Percentiles rank a stretch among this genome's conserved stretches.
Conservation (phyloP, 441 rosid species). For the Breynia disticha region DNA sequence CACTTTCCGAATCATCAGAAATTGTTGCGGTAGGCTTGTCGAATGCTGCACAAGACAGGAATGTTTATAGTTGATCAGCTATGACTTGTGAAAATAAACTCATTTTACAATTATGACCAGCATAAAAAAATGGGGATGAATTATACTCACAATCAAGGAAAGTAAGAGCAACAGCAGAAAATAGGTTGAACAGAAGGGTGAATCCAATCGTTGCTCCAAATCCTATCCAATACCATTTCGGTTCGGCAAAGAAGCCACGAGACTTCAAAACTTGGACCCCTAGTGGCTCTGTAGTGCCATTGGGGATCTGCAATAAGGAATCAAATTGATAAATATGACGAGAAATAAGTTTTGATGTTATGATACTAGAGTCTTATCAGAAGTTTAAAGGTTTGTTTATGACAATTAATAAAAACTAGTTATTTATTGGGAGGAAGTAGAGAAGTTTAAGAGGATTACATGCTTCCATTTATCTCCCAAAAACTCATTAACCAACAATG, state of each 20-base stretch:
- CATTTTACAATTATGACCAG: background rate
- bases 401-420: background rate
- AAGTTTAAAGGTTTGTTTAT: too few species aligned
- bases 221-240: slow-evolving; percentile 75
- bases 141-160: slow-evolving; percentile 41
- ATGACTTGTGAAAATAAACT: background rate
- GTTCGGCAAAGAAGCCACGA: slow-evolving; percentile 38
- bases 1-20: slow-evolving; percentile 29
- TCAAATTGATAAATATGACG: background rate
- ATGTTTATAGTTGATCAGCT: background rate
- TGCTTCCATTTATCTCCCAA: slow-evolving; percentile 65
- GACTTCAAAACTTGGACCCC: slow-evolving; percentile 38
- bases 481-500: slow-evolving; percentile 61
- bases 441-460: slow-evolving; percentile 21
- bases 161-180: slow-evolving; percentile 42
- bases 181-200: slow-evolving; percentile 39
- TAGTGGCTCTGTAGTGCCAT: slow-evolving; percentile 26
- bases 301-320: slow-evolving; percentile 20
- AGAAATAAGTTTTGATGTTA: background rate
- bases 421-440: background rate
- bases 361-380: too few species aligned
- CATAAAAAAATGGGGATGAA: background rate
- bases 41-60: slow-evolving; percentile 32
- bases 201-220: slow-evolving; percentile 41
- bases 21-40: slow-evolving; percentile 46